Evolutionary conservation across 805 yeast species (phyloP).

Genomic region (Saccharomycopsis sp.): DNA sequence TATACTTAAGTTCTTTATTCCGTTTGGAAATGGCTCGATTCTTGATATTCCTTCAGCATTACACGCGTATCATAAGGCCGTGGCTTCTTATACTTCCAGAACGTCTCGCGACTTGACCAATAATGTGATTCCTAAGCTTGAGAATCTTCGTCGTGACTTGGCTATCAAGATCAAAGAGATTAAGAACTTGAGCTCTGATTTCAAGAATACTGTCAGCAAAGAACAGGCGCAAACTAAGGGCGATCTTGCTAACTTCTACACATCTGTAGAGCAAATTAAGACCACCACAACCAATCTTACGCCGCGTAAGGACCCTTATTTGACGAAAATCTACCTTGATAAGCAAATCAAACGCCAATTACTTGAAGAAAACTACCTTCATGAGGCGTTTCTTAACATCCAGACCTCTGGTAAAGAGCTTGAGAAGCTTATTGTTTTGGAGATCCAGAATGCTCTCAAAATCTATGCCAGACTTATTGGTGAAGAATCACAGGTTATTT

Average conservation of each 20-base stretch:
- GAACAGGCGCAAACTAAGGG: slow-evolving; percentile 63
- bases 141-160: slow-evolving; percentile 67
- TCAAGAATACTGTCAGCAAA: slow-evolving; percentile 64
- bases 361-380: slow-evolving; percentile 76
- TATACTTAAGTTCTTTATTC: slow-evolving; percentile 42
- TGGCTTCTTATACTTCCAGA: slow-evolving; percentile 52
- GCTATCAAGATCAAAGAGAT: slow-evolving; percentile 83
- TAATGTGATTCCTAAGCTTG: slow-evolving; percentile 53
- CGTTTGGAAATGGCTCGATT: slow-evolving; percentile 51
- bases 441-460: slow-evolving; percentile 75
- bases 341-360: slow-evolving; percentile 72
- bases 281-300: slow-evolving; percentile 37
- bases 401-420: slow-evolving; percentile 85
- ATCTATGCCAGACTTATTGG: slow-evolving; percentile 65
- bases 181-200: slow-evolving; percentile 74
- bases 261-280: slow-evolving; percentile 60
- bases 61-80: slow-evolving; percentile 47
- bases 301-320: slow-evolving; percentile 72
- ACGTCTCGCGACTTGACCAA: slow-evolving; percentile 55
- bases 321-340: slow-evolving; percentile 66
- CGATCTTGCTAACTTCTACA: slow-evolving; percentile 46
- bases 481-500: slow-evolving; percentile 65
- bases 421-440: slow-evolving; percentile 81
- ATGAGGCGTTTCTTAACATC: slow-evolving; percentile 82
- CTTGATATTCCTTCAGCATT: slow-evolving; percentile 54